phyloP scores from a whole-genome alignment of 768 basidiomycete genomes.

The Albatrellus ellisii region DNA sequence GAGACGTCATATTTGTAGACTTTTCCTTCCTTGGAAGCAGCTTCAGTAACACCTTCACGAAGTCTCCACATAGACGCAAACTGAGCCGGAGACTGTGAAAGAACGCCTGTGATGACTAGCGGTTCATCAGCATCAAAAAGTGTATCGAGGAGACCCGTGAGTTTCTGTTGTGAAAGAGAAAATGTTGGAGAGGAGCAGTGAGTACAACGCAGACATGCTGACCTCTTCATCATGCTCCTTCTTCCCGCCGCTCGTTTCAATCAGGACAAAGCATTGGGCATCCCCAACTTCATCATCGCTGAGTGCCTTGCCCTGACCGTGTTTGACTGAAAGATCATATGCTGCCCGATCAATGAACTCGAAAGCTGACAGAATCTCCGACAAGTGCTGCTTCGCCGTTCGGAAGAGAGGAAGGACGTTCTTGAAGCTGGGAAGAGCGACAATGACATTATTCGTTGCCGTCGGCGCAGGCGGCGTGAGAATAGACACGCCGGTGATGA shows the following conservation, averaged over 20 bases:
- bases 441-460: constrained; percentile 83
- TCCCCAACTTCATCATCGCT: constrained; percentile 61
- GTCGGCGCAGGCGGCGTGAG: constrained; percentile 74
- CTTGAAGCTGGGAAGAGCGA: constrained; percentile 78
- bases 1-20: constrained; percentile 97
- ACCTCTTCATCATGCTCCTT: constrained; percentile 93
- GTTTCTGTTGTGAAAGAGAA: constrained; percentile 48
- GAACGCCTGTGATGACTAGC: constrained; percentile 78
- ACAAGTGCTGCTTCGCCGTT: constrained; percentile 67
- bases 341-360: constrained; percentile 89
- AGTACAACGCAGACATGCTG: constrained; percentile 7
- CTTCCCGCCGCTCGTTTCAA: constrained; percentile 90
- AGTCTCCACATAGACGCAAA: constrained; percentile 85
- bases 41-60: constrained; percentile 87
- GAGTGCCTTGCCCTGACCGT: constrained; percentile 69
- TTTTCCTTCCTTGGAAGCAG: constrained; percentile 86
- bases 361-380: constrained; percentile 94
- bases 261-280: constrained; percentile 79
- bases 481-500: constrained; percentile 92
- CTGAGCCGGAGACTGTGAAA: constrained; percentile 85
- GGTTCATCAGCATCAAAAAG: constrained; percentile 62
- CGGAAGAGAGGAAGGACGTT: constrained; percentile 80
- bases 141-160: constrained; percentile 62
- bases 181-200: constrained; percentile 1
- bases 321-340: constrained; percentile 73